Evolutionary conservation across 2,329 filamentous ascomycete genomes (phyloP).

Genomic region (Curvularia hawaiiensis): DNA sequence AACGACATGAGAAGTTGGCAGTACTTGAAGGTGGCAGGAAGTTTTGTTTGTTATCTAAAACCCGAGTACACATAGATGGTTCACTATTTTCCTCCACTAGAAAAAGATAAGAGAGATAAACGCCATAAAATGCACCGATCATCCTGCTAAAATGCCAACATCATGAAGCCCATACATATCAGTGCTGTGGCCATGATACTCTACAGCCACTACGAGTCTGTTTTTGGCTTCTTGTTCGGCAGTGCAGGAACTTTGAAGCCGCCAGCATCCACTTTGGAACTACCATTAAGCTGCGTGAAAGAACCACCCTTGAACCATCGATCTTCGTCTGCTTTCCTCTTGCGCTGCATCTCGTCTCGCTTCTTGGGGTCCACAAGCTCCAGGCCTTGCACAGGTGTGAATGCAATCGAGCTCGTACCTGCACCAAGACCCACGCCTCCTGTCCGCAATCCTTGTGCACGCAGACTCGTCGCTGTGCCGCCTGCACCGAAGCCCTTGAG

Average conservation of each 20-base stretch:
- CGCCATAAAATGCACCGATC: not conserved
- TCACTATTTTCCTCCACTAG: not conserved
- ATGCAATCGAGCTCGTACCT: constrained; percentile 86
- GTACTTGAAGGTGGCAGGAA: not conserved
- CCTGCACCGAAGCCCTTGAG: constrained; percentile 77
- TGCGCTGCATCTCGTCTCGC: constrained; percentile 83
- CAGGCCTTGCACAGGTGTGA: constrained; percentile 91
- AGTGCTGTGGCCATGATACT: not conserved
- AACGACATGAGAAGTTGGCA: not conserved
- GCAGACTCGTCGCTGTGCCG: constrained; percentile 70
- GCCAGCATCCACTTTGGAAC: constrained; percentile 57
- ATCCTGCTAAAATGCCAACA: not conserved
- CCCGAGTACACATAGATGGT: not conserved
- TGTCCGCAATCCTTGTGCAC: constrained; percentile 77
- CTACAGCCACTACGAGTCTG: constrained; percentile 11
- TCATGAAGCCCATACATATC: not conserved
- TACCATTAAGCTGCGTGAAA: constrained; percentile 79
- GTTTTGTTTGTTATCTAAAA: not conserved
- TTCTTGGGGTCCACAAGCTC: constrained; percentile 95
- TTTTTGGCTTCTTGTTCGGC: constrained; percentile 70
- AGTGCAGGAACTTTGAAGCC: constrained; percentile 84
- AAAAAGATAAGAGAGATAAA: not conserved
- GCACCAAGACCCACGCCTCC: constrained; percentile 75
- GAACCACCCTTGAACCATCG: constrained; percentile 97
- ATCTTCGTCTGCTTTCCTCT: constrained; percentile 92